phyloP scores from a whole-genome alignment of 352 stramenopile species.

The Phytophthora boehmeriae region DNA sequence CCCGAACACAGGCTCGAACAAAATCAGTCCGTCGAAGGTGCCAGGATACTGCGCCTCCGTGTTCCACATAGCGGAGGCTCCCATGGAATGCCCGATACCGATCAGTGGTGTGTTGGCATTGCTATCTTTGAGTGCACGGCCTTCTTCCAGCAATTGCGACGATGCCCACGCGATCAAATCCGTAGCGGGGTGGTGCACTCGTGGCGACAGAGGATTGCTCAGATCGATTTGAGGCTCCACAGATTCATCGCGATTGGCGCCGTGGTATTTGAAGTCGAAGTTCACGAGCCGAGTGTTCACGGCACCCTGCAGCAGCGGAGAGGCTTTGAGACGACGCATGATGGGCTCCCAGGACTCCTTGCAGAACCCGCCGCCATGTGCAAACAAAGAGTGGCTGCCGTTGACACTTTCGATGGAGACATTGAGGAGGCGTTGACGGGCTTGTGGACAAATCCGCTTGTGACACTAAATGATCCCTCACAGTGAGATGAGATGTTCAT shows the following conservation, averaged over 20 bases:
- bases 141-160: slow-evolving; percentile 33
- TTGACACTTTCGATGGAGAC: slow-evolving; percentile 10
- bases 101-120: slow-evolving; percentile 36
- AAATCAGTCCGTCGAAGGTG: slow-evolving; percentile 50
- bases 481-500: too few relatives aligned
- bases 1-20: slow-evolving; percentile 51
- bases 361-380: slow-evolving; percentile 54
- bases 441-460: slow-evolving; percentile 10
- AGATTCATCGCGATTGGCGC: slow-evolving; percentile 48
- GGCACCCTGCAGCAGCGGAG: slow-evolving; percentile 31
- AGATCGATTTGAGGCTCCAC: slow-evolving; percentile 28
- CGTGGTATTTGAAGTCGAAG: slow-evolving; percentile 65
- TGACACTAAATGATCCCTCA: slow-evolving; percentile 2
- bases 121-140: slow-evolving; percentile 17
- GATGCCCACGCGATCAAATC: slow-evolving; percentile 28
- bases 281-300: slow-evolving; percentile 25
- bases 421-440: neutral
- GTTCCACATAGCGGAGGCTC: slow-evolving; percentile 43
- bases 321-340: slow-evolving; percentile 35
- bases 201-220: slow-evolving; percentile 27
- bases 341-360: slow-evolving; percentile 57
- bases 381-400: slow-evolving; percentile 48
- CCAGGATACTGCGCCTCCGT: slow-evolving; percentile 40
- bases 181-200: slow-evolving; percentile 40
- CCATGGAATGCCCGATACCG: slow-evolving; percentile 60